Percentiles rank a stretch among this genome's conserved stretches.
Evolutionary conservation across 1,139 yeast species (phyloP).

Genomic region (Geotrichum reessii): DNA sequence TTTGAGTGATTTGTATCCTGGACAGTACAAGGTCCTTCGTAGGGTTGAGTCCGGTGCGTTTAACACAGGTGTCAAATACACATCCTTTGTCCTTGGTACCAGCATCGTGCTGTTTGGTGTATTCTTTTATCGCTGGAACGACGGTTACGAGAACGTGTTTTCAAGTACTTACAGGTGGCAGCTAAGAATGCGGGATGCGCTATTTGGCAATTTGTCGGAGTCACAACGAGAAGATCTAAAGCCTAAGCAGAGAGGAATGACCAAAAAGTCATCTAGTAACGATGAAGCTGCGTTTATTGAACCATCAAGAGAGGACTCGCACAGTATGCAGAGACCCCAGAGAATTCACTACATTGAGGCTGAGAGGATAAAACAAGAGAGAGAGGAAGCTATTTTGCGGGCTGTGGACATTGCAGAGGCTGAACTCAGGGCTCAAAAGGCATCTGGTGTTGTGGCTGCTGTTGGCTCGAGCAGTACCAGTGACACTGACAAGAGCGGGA

Average conservation of each 20-base stretch:
- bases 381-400: conserved; percentile 59
- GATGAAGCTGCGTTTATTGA: conserved; percentile 26
- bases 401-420: conserved; percentile 47
- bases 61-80: conserved; percentile 40
- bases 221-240: conserved; percentile 59
- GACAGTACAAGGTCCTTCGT: conserved; percentile 68
- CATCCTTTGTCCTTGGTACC: conserved; percentile 27
- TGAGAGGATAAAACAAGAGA: conserved; percentile 60
- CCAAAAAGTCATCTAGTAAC: conserved; percentile 27
- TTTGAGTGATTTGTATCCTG: conserved; percentile 64
- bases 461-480: neutral
- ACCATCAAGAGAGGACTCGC: conserved; percentile 38
- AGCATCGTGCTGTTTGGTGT: conserved; percentile 40
- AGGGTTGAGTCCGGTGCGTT: conserved; percentile 52
- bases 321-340: conserved; percentile 60
- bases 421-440: conserved; percentile 3
- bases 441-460: neutral
- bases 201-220: conserved; percentile 49
- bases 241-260: conserved; percentile 38
- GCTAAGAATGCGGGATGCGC: conserved; percentile 48
- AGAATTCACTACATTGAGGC: conserved; percentile 72
- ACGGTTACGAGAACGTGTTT: conserved; percentile 71
- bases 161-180: conserved; percentile 61
- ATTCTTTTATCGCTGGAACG: conserved; percentile 80
- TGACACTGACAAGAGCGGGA: neutral